These are phyloP conservation scores for Diaporthe helianthi DNA, from an alignment of 2,329 filamentous ascomycete species.

Conservation along the genomic window DNA sequence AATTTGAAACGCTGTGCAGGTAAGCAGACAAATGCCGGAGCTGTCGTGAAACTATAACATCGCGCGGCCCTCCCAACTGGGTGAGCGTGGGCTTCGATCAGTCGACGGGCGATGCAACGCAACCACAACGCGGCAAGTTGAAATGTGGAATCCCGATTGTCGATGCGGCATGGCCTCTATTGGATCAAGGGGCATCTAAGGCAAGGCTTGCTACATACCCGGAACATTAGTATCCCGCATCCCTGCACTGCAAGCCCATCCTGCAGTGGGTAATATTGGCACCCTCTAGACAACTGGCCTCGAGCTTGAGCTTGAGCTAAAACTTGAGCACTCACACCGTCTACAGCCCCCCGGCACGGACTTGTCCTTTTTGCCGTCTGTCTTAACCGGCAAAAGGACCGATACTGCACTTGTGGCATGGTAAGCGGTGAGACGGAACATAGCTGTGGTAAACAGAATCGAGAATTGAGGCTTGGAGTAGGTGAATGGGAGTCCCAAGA, in stretches of 20 bases:
- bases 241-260: conserved; percentile 13
- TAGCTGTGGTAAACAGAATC: not conserved
- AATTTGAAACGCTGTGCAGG: conserved; percentile 16
- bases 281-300: not conserved
- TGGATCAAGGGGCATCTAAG: not conserved
- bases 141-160: conserved; percentile 13
- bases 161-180: conserved; percentile 2
- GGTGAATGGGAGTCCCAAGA: not conserved
- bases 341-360: not conserved
- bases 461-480: not conserved
- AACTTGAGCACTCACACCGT: conserved; percentile 5
- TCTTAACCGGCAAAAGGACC: not conserved
- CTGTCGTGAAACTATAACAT: conserved; percentile 12
- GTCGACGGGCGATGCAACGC: conserved; percentile 6
- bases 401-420: not conserved
- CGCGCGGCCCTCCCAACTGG: not conserved
- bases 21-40: conserved; percentile 24
- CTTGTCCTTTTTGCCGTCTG: conserved; percentile 14
- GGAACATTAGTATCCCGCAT: conserved; percentile 3
- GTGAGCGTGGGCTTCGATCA: conserved; percentile 14
- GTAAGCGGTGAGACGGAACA: not conserved
- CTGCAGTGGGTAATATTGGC: not conserved
- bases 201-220: conserved; percentile 15
- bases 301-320: conserved; percentile 7
- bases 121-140: conserved; percentile 13